Percentiles rank a stretch among this genome's conserved stretches.
Evolutionary conservation across 2,329 filamentous ascomycete species (phyloP).

Genomic region (Pleurostoma richardsiae): DNA sequence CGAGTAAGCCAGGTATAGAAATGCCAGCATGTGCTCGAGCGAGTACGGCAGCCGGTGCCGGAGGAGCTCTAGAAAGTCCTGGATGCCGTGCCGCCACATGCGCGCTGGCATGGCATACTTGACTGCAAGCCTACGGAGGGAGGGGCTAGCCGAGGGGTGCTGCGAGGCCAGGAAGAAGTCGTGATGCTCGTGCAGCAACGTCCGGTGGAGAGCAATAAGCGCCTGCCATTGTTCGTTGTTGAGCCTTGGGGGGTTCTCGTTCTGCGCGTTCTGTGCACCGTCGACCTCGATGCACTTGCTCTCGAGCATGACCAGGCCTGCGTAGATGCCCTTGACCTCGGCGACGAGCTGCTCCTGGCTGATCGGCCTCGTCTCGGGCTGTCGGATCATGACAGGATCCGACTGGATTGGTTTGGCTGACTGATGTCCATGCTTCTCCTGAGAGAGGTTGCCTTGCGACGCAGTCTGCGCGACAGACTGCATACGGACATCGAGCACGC

Average conservation of each 20-base stretch:
- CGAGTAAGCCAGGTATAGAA: conserved; percentile 76
- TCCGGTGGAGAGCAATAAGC: conserved; percentile 70
- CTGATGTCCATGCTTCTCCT: too few relatives aligned
- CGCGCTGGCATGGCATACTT: conserved; percentile 82
- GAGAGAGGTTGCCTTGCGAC: too few relatives aligned
- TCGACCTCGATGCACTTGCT: conserved; percentile 77
- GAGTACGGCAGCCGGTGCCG: conserved; percentile 66
- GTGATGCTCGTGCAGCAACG: conserved; percentile 69
- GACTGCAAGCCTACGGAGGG: conserved; percentile 58
- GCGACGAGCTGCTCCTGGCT: conserved; percentile 69
- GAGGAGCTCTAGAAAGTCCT: conserved; percentile 69
- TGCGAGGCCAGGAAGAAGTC: conserved; percentile 79
- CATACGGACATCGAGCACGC: too few relatives aligned
- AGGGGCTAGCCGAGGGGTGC: conserved; percentile 66
- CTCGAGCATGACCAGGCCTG: conserved; percentile 74
- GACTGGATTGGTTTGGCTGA: too few relatives aligned
- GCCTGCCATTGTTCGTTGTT: conserved; percentile 70
- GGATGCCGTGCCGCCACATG: conserved; percentile 87
- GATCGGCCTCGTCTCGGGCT: conserved; percentile 60
- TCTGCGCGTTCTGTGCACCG: conserved; percentile 44
- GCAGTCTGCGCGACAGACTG: too few relatives aligned
- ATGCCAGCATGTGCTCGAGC: conserved; percentile 78
- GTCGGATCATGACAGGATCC: conserved; percentile 20
- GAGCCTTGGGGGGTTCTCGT: conserved; percentile 31
- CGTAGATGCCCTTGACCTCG: conserved; percentile 75